phyloP scores from a whole-genome alignment of 345 rosid genomes.

The Salix udensis region DNA sequence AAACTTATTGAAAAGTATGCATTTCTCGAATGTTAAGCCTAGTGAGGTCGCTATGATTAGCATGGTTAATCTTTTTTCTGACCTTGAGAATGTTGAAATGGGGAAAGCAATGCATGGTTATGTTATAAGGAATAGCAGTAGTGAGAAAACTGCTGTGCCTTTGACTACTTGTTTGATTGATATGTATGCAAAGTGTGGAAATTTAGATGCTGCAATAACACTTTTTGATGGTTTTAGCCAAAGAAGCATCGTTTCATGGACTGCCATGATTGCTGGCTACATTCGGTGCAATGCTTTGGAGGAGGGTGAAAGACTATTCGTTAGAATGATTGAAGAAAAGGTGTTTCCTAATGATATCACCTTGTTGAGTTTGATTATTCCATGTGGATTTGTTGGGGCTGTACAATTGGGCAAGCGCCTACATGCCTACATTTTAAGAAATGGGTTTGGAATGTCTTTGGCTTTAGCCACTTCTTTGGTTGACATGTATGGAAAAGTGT shows the following conservation, averaged over 20 bases:
- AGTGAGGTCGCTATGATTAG: slow-evolving; percentile 38
- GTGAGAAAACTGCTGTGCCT: slow-evolving; percentile 26
- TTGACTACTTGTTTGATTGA: slow-evolving; percentile 63
- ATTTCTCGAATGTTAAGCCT: slow-evolving; percentile 21
- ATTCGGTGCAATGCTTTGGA: slow-evolving; percentile 26
- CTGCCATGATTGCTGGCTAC: slow-evolving; percentile 46
- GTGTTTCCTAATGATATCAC: slow-evolving; percentile 40
- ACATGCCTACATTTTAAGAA: slow-evolving; percentile 40
- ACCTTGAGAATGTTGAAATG: slow-evolving; percentile 15
- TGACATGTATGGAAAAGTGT: slow-evolving; percentile 55
- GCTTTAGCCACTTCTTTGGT: slow-evolving; percentile 36
- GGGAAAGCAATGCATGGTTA: slow-evolving; percentile 41
- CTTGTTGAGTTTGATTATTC: slow-evolving; percentile 35
- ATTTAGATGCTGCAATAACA: slow-evolving; percentile 28
- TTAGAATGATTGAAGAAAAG: slow-evolving; percentile 33
- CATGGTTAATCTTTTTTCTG: slow-evolving; percentile 32
- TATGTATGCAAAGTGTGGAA: slow-evolving; percentile 73
- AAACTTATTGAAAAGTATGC: slow-evolving; percentile 33
- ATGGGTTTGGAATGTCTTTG: slow-evolving; percentile 15
- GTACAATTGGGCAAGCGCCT: slow-evolving; percentile 33
- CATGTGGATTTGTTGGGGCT: slow-evolving; percentile 37
- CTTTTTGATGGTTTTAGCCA: slow-evolving; percentile 33
- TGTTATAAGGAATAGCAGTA: slow-evolving; percentile 33
- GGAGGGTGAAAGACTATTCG: slow-evolving; percentile 32
- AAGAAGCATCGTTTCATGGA: slow-evolving; percentile 43